A percentile compares a stretch with the other conserved stretches of the same genome.
Conservation (phyloP, 2,329 filamentous ascomycete species). For the Alternaria conjuncta region DNA sequence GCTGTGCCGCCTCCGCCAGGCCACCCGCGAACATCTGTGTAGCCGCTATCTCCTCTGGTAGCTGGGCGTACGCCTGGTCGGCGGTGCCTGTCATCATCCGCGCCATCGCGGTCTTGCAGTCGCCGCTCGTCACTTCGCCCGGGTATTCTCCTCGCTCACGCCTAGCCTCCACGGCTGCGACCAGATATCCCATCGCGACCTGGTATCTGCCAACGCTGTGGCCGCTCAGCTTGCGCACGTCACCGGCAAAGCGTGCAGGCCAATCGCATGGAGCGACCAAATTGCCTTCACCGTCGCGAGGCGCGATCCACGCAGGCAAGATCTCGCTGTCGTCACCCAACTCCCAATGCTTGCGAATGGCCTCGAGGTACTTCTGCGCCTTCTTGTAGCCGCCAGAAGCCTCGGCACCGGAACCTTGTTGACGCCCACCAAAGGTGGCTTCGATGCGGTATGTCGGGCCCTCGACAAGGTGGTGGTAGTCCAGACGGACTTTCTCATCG, state of each 20-base stretch:
- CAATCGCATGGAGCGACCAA: not conserved
- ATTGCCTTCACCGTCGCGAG: not conserved
- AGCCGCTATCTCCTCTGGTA: not conserved
- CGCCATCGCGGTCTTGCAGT: not conserved
- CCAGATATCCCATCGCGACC: not conserved
- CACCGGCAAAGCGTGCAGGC: not conserved
- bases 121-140: not conserved
- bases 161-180: not conserved
- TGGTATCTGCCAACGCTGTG: not conserved
- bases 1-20: not conserved
- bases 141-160: not conserved
- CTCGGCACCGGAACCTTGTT: not conserved
- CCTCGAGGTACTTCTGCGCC: not conserved
- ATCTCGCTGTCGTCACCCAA: fast-evolving
- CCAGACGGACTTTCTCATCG: not conserved
- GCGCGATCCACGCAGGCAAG: fast-evolving
- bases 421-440: not conserved
- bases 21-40: not conserved
- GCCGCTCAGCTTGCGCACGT: not conserved
- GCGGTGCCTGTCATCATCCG: not conserved
- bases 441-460: not conserved
- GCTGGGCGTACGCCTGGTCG: not conserved
- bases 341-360: not conserved
- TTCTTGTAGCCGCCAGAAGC: not conserved
- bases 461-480: not conserved